These are phyloP conservation scores for Castanea mollissima DNA, from an alignment of 306 rosid species.

Conservation along the genomic window DNA sequence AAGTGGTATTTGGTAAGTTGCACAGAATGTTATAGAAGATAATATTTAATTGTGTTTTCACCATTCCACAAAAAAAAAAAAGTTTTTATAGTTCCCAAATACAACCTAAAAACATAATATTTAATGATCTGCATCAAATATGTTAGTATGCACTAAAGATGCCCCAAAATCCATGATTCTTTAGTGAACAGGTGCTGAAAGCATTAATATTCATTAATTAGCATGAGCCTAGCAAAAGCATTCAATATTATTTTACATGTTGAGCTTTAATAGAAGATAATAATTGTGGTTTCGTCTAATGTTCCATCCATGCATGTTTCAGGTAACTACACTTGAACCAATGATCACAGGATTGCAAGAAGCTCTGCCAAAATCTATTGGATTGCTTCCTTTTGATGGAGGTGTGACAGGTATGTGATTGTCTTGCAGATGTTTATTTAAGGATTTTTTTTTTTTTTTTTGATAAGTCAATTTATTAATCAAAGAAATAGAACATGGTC, in stretches of 20 bases:
- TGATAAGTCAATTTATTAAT: too few species aligned
- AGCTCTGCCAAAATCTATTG: slow-evolving; percentile 89
- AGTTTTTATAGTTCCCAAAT: neutral
- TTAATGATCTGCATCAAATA: neutral
- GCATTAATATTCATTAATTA: neutral
- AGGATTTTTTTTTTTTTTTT: neutral
- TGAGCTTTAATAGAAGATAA: slow-evolving; percentile 3
- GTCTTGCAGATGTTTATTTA: neutral
- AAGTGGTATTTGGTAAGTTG: neutral
- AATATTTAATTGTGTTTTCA: neutral
- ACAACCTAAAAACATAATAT: neutral
- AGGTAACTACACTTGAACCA: slow-evolving; percentile 89
- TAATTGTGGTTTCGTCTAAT: slow-evolving; percentile 20
- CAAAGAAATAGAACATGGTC: neutral
- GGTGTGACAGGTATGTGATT: slow-evolving; percentile 74
- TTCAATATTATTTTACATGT: neutral
- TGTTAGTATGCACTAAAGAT: neutral
- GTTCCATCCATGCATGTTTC: slow-evolving; percentile 24
- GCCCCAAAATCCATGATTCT: neutral
- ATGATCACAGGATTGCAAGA: slow-evolving; percentile 91
- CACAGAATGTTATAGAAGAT: neutral
- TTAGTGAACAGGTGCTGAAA: neutral
- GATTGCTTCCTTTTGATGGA: slow-evolving; percentile 96
- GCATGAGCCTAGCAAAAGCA: neutral
- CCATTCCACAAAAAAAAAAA: neutral